Evolutionary conservation across 345 rosid genomes (phyloP).

Genomic region (Rhodamnia rubescens): DNA sequence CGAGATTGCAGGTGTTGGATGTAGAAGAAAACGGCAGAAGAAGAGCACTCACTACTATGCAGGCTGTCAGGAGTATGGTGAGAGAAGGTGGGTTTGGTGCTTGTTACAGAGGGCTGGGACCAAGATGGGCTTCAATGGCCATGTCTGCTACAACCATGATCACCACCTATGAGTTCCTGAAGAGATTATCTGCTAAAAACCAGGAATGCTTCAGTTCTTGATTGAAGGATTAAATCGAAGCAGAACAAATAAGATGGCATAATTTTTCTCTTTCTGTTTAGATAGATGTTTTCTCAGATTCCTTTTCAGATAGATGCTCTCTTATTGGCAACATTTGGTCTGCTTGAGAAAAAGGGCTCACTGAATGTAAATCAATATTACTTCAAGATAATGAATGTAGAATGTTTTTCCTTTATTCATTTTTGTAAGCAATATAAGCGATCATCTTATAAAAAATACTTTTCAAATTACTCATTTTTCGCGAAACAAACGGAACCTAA

Average conservation of each 20-base stretch:
- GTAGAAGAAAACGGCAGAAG: conserved; percentile 54
- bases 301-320: background rate
- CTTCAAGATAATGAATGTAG: too few relatives aligned
- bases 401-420: too few relatives aligned
- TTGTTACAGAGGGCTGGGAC: conserved; percentile 86
- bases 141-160: conserved; percentile 85
- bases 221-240: background rate
- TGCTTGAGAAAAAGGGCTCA: background rate
- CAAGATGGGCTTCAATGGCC: conserved; percentile 92
- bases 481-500: too few relatives aligned
- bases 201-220: background rate
- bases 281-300: background rate
- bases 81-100: conserved; percentile 72
- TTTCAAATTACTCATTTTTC: too few relatives aligned
- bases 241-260: background rate
- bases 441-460: too few relatives aligned
- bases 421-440: too few relatives aligned
- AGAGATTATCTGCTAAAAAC: conserved; percentile 62
- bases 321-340: background rate
- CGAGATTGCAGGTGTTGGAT: conserved; percentile 75
- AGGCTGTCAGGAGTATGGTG: conserved; percentile 44
- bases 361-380: background rate
- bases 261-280: background rate
- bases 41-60: conserved; percentile 44
- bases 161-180: conserved; percentile 80